Evolutionary conservation across 163 green algal genomes (phyloP), one percentile per base, ranked within the genome.

Genomic region (Coccomyxa subellipsoidea): DNA sequence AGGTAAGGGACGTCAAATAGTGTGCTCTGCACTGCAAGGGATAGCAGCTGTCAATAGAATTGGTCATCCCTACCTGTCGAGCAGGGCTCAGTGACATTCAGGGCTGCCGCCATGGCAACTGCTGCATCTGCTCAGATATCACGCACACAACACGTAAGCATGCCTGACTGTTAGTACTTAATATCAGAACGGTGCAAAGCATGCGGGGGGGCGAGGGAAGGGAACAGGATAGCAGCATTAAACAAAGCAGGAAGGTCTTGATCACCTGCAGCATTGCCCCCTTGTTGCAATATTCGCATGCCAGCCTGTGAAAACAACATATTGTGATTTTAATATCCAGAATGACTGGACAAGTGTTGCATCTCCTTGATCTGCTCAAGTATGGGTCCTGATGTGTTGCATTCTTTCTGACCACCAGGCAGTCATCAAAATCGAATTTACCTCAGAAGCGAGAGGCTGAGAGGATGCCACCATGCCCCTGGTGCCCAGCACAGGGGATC

Each of bases 51-150:
- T 4, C 10, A 27, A 73, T 18, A 18, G 29, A 27, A 12, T 59
- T 7, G 47, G 23, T 12, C 15, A 59, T 12, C 4, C 23, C 25
- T 69, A 87, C 90, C 91, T 82, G 92, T 95, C n/a, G 82, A 92
- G 84, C 87, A 92, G 4, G 92, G 92, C 69, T 94, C 86, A 6
- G 89, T 90, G 71, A 96, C 91, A n/a, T 90, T 90, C 12, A 92
- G 83, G 29, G 88, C 92, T 54, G 93, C 85, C 15, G 91, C 90
- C 18, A 91, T 86, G 27, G 92, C 90, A 21, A 96, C 88, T 35
- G 90, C 92, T 27, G 92, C 92, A 84, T 96, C 92, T 21, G 66
- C 66, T 35, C 23, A 59, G 47, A 12, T 27, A 54, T 18, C 21
- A 1, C 47, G 0, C 5, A 59, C 15, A 59, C 23, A 1, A 27